Conservation (phyloP, 192 early-diverging fungal genomes). For the Backusella morwellensis region DNA sequence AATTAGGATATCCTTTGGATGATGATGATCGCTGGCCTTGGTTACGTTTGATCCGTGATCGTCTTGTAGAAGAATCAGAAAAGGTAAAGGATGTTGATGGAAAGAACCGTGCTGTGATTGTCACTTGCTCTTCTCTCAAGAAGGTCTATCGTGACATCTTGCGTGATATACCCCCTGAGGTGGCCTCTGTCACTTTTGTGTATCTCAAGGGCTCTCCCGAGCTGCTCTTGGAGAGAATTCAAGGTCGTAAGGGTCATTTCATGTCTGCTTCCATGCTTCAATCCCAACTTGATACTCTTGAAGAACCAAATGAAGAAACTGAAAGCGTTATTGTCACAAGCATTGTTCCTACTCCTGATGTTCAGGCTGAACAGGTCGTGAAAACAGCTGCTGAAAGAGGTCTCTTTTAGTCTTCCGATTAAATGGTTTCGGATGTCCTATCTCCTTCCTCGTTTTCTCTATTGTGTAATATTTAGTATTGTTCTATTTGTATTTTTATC, state of each 20-base stretch:
- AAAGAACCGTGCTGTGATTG: conserved; percentile 41
- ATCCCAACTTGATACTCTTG: conserved; percentile 62
- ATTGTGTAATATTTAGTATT: neutral
- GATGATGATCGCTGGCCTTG: conserved; percentile 72
- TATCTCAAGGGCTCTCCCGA: conserved; percentile 53
- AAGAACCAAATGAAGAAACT: conserved; percentile 39
- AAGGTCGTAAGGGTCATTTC: conserved; percentile 55
- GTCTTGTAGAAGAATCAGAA: conserved; percentile 29
- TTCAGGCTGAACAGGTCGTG: neutral
- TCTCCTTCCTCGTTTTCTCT: neutral
- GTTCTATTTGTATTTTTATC: neutral
- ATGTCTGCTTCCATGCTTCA: conserved; percentile 51
- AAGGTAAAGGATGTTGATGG: conserved; percentile 17
- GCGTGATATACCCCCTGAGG: conserved; percentile 23
- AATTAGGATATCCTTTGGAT: conserved; percentile 39
- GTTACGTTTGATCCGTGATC: conserved; percentile 49
- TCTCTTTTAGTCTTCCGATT: neutral
- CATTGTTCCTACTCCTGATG: conserved; percentile 15
- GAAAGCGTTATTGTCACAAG: conserved; percentile 31
- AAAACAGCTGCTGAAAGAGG: neutral
- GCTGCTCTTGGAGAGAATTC: conserved; percentile 45
- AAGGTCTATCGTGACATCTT: conserved; percentile 65
- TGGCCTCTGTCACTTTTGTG: conserved; percentile 47
- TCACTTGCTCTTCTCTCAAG: conserved; percentile 65
- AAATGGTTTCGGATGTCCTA: neutral